These are phyloP conservation scores for Laetiporus sulphureus DNA, from an alignment of 1,284 basidiomycete genomes.

Conservation along the genomic window DNA sequence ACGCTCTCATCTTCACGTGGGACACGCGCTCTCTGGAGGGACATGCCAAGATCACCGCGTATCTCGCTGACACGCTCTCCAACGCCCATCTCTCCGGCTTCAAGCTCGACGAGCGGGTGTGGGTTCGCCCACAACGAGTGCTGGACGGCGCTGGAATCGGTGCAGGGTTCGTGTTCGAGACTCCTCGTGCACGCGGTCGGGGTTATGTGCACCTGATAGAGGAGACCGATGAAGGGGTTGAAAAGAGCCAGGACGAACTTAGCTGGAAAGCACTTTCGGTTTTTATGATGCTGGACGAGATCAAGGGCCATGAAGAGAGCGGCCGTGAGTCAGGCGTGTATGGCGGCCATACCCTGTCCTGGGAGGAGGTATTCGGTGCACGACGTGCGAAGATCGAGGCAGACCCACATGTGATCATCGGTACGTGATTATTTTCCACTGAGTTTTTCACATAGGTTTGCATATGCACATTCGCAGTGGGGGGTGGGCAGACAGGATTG, in stretches of 20 bases:
- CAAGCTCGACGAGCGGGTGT: not conserved
- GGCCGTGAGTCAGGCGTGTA: conserved; percentile 10
- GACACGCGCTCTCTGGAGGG: conserved; percentile 51
- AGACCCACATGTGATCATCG: conserved; percentile 24
- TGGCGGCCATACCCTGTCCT: conserved; percentile 13
- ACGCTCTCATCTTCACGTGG: conserved; percentile 52
- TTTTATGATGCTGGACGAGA: conserved; percentile 22
- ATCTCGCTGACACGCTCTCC: conserved; percentile 36
- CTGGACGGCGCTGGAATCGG: conserved; percentile 11
- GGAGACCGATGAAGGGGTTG: too few relatives aligned
- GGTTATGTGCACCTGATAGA: too few relatives aligned
- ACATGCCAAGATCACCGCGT: conserved; percentile 29
- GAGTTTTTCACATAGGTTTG: not conserved
- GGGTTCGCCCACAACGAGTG: not conserved
- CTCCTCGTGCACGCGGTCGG: too few relatives aligned
- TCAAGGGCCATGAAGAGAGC: conserved; percentile 26
- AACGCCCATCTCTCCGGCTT: conserved; percentile 24
- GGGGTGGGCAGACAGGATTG: conserved; percentile 49
- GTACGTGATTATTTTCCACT: conserved; percentile 17
- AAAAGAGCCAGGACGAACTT: too few relatives aligned
- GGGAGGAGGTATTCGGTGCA: conserved; percentile 15
- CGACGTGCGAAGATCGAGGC: conserved; percentile 14
- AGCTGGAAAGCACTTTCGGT: conserved; percentile 22
- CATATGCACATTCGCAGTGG: conserved; percentile 30
- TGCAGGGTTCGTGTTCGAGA: conserved; percentile 35